phyloP scores from a whole-genome alignment of 176 grass and related monocot species.

The Lolium perenne region DNA sequence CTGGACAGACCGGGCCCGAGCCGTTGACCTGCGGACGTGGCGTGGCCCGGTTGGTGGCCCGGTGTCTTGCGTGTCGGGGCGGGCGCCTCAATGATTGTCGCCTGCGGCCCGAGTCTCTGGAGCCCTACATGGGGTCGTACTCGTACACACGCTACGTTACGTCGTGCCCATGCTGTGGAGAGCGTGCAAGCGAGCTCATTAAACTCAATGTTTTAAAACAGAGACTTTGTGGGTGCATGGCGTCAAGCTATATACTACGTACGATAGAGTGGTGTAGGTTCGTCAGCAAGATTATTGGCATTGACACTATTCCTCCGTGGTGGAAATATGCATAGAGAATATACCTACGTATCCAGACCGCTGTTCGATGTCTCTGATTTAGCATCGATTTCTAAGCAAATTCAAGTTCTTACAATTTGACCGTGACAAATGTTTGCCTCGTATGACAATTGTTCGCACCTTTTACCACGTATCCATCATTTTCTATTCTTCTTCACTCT shows the following conservation, averaged over 20 bases:
- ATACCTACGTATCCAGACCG: neutral
- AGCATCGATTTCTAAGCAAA: neutral
- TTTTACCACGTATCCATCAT: neutral
- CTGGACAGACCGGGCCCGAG: neutral
- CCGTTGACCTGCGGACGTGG: constrained; percentile 28
- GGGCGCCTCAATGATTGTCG: constrained; percentile 28
- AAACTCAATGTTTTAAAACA: neutral
- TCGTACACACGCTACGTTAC: neutral
- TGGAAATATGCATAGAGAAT: neutral
- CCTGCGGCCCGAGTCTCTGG: neutral
- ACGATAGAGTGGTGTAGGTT: neutral
- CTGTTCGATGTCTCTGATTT: neutral
- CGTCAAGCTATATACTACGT: neutral
- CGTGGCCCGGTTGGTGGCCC: neutral
- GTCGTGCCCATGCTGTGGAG: neutral
- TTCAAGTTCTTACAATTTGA: neutral
- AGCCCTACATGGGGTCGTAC: neutral
- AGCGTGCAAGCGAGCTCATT: neutral
- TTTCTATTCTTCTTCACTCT: neutral
- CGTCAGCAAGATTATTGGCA: neutral
- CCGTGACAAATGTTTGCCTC: neutral
- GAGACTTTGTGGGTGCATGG: neutral
- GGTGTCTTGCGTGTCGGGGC: constrained; percentile 9
- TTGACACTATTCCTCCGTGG: neutral
- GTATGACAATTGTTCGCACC: neutral